A percentile compares a stretch with the other conserved stretches of the same genome.
phyloP scores from a whole-genome alignment of 139 green algal genomes.

The Coccomyxa sp. region DNA sequence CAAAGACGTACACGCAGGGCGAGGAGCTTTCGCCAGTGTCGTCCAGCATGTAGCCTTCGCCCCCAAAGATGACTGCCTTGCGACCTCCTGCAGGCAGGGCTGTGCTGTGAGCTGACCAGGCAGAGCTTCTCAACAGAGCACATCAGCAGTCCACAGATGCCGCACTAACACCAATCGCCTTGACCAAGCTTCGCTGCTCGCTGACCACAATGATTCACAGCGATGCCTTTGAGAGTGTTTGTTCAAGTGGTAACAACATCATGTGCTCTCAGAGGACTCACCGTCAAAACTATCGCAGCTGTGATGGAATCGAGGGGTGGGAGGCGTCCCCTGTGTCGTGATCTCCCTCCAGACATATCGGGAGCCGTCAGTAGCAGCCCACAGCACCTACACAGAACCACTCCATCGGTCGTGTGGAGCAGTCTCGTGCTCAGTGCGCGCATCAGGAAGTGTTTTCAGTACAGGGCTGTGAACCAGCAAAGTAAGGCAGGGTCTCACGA shows the following conservation, averaged over 20 bases:
- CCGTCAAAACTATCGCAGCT: slow-evolving; percentile 13
- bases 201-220: no score
- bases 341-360: slow-evolving; percentile 7
- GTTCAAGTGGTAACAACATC: background rate
- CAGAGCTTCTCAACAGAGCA: no score
- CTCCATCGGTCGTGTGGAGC: no score
- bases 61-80: slow-evolving; percentile 12
- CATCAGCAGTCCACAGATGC: background rate
- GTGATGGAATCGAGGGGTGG: slow-evolving; percentile 14
- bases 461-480: background rate
- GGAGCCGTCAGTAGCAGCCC: slow-evolving; percentile 7
- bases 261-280: background rate
- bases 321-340: background rate
- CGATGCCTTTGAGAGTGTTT: background rate
- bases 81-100: slow-evolving; percentile 5
- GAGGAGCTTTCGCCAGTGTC: background rate
- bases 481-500: background rate
- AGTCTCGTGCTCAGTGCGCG: no score
- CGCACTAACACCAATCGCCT: background rate
- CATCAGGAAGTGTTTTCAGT: no score
- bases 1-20: slow-evolving; percentile 18
- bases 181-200: no score
- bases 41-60: slow-evolving; percentile 6
- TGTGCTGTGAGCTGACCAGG: background rate
- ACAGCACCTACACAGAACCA: slow-evolving; percentile 15